phyloP scores from a whole-genome alignment of 108 stramenopile genomes.

The Stephanodiscus triporus region DNA sequence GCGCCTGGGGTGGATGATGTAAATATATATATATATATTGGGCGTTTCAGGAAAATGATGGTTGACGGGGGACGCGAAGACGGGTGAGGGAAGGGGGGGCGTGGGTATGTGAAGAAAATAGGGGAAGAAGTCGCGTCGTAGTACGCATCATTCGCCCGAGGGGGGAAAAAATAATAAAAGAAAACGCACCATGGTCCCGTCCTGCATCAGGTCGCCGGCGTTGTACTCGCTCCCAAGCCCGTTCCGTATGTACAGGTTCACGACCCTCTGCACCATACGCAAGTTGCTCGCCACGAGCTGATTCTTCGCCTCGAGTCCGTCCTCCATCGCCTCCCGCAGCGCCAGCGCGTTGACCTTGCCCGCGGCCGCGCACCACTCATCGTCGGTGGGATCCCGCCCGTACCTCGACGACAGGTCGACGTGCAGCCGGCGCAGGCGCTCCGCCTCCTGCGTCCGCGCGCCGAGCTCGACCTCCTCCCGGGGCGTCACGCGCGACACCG shows the following conservation, averaged over 20 bases:
- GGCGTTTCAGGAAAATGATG: too few relatives aligned
- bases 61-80: too few relatives aligned
- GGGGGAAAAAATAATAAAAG: slow-evolving; percentile 3
- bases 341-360: slow-evolving; percentile 80
- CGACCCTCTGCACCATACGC: slow-evolving; percentile 86
- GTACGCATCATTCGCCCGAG: not conserved
- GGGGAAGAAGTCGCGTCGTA: too few relatives aligned
- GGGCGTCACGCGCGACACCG: slow-evolving; percentile 68
- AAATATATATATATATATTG: not conserved
- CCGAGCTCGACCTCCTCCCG: slow-evolving; percentile 79
- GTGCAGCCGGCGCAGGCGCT: slow-evolving; percentile 64
- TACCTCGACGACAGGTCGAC: slow-evolving; percentile 56
- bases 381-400: slow-evolving; percentile 78
- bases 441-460: slow-evolving; percentile 79
- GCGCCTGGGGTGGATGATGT: slow-evolving; percentile 69
- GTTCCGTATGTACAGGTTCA: slow-evolving; percentile 85
- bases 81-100: not conserved
- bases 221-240: slow-evolving; percentile 85
- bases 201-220: slow-evolving; percentile 90
- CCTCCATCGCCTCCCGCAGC: slow-evolving; percentile 64
- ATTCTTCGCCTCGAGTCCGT: slow-evolving; percentile 84
- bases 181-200: slow-evolving; percentile 80
- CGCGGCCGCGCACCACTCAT: slow-evolving; percentile 88
- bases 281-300: slow-evolving; percentile 79
- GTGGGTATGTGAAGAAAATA: slow-evolving; percentile 9